Conservation (phyloP, 306 rosid genomes). For the Senna tora region DNA sequence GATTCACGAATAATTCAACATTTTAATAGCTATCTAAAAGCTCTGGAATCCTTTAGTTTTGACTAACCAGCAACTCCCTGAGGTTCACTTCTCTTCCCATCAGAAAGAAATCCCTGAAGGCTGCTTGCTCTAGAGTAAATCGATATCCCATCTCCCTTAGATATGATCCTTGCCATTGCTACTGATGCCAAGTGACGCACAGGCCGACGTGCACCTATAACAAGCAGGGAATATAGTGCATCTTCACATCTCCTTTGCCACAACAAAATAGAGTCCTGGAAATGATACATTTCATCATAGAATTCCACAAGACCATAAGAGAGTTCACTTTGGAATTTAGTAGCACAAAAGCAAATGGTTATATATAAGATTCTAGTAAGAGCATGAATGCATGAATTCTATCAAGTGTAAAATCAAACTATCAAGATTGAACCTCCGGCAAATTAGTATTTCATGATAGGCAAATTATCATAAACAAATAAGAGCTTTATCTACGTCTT, state of each 20-base stretch:
- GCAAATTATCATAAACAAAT: conserved; percentile 3
- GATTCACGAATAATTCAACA: conserved; percentile 33
- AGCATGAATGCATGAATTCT: conserved; percentile 1
- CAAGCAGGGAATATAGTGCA: conserved; percentile 79
- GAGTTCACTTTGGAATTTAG: background rate
- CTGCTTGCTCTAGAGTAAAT: conserved; percentile 92
- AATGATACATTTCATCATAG: conserved; percentile 29
- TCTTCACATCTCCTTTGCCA: conserved; percentile 99
- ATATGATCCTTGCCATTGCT: conserved; percentile 85
- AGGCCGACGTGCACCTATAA: conserved; percentile 91
- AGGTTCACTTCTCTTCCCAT: conserved; percentile 84
- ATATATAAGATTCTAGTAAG: conserved; percentile 13
- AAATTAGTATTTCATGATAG: conserved; percentile 9
- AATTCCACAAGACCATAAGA: background rate
- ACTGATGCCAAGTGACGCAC: conserved; percentile 95
- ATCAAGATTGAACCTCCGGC: conserved; percentile 1
- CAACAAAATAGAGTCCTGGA: conserved; percentile 82
- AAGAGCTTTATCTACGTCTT: conserved; percentile 16
- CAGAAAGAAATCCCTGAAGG: conserved; percentile 97
- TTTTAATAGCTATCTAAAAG: conserved; percentile 34
- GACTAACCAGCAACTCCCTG: conserved; percentile 85
- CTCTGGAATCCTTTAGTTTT: conserved; percentile 22
- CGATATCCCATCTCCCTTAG: conserved; percentile 87
- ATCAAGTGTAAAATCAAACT: background rate
- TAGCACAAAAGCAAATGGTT: background rate